These are phyloP conservation scores for Fusarium protoensiforme DNA, from an alignment of 2,329 filamentous ascomycete genomes.

Conservation along the genomic window DNA sequence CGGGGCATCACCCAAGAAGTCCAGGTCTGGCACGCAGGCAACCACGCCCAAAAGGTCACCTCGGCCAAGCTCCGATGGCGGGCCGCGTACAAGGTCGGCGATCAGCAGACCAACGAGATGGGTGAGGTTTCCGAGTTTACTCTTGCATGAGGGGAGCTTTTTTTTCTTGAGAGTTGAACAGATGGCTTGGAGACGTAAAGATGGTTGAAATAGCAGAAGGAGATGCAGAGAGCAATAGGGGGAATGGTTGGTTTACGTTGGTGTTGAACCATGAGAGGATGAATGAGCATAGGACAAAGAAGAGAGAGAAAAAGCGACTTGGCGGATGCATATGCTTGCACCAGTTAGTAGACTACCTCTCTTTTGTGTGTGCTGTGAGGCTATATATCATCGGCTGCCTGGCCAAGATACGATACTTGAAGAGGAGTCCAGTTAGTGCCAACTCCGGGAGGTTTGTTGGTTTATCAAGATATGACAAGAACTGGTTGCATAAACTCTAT, in stretches of 20 bases:
- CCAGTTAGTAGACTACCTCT: background rate
- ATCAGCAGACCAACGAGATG: constrained; percentile 77
- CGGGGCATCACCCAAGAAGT: constrained; percentile 85
- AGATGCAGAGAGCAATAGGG: background rate
- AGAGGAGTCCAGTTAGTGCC: background rate
- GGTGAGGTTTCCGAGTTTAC: constrained; percentile 86
- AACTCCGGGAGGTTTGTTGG: background rate
- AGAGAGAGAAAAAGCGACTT: constrained; percentile 32
- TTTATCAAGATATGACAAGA: background rate
- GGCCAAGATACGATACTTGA: background rate
- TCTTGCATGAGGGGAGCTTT: constrained; percentile 64
- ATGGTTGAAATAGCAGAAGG: background rate
- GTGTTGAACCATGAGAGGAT: background rate
- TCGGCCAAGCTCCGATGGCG: constrained; percentile 93
- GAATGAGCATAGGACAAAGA: constrained; percentile 17
- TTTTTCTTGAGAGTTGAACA: background rate
- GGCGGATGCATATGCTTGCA: constrained; percentile 25
- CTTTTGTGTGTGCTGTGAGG: background rate
- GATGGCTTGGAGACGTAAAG: background rate
- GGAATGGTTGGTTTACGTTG: background rate
- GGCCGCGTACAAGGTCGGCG: constrained; percentile 79
- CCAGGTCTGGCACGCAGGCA: constrained; percentile 77
- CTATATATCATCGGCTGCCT: background rate
- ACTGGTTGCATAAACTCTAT: background rate
- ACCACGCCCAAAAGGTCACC: constrained; percentile 74